Percentiles rank a stretch among this genome's conserved stretches.
Conservation (phyloP, 805 yeast species). For the Ogataea angusta region DNA sequence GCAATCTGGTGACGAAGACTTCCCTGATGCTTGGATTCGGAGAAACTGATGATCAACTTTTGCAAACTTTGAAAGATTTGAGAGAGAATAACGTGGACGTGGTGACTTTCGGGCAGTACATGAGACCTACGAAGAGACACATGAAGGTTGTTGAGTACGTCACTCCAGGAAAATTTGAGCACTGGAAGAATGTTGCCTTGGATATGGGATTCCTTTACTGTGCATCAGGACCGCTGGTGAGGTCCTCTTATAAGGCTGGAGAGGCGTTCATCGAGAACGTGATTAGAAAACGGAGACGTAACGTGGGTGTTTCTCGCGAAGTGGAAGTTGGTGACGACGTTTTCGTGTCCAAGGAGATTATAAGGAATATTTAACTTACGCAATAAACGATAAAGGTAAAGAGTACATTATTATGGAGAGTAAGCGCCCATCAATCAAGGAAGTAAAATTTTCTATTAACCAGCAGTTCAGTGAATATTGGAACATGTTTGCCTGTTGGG, state of each 20-base stretch:
- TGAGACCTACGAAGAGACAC: constrained; percentile 98
- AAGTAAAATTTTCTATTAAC: constrained; percentile 15
- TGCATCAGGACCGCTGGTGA: constrained; percentile 95
- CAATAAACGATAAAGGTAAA: background rate
- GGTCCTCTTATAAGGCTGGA: constrained; percentile 97
- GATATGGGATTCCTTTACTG: constrained; percentile 93
- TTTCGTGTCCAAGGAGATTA: constrained; percentile 26
- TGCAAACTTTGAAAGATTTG: constrained; percentile 71
- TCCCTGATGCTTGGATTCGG: constrained; percentile 97
- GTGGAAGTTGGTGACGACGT: constrained; percentile 31
- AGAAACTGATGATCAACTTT: constrained; percentile 86
- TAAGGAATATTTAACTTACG: constrained; percentile 6
- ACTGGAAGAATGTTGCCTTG: constrained; percentile 84
- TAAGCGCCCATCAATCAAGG: constrained; percentile 1
- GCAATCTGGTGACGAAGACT: constrained; percentile 82
- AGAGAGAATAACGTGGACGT: constrained; percentile 82
- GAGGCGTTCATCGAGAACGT: constrained; percentile 96
- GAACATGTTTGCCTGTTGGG: constrained; percentile 16
- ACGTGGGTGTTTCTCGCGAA: constrained; percentile 34
- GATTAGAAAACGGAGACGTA: constrained; percentile 65
- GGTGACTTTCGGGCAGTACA: constrained; percentile 97
- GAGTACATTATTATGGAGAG: constrained; percentile 2
- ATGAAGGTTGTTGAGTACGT: constrained; percentile 97
- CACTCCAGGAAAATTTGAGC: constrained; percentile 89
- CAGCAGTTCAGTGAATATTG: constrained; percentile 15